phyloP scores from a whole-genome alignment of 2,329 filamentous ascomycete genomes.

The Gyromitra esculenta region DNA sequence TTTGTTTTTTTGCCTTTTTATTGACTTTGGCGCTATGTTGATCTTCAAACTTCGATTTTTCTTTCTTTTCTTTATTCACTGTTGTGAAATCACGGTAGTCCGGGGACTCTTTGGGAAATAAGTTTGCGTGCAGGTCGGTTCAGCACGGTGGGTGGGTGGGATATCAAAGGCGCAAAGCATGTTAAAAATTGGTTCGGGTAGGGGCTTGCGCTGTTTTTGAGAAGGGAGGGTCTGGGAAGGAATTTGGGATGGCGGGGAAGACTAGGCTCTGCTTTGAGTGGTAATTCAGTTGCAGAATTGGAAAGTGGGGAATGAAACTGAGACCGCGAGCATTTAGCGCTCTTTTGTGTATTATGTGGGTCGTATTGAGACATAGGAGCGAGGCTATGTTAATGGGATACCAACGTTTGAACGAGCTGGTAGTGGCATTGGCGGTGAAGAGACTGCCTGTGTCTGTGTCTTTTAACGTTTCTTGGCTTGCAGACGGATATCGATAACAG shows the following conservation, averaged over 20 bases:
- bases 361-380: neutral
- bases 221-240: neutral
- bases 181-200: constrained; percentile 21
- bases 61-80: neutral
- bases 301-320: neutral
- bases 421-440: neutral
- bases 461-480: neutral
- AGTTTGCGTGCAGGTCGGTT: neutral
- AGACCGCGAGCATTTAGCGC: neutral
- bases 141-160: neutral
- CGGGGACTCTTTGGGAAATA: neutral
- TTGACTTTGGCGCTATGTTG: constrained; percentile 16
- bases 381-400: constrained; percentile 6
- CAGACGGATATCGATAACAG: neutral
- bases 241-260: neutral
- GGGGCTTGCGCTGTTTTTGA: neutral
- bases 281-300: neutral
- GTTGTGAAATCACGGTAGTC: neutral
- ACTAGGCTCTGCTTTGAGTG: neutral
- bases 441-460: neutral
- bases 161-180: constrained; percentile 17
- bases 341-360: constrained; percentile 14
- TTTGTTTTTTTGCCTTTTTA: neutral
- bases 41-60: constrained; percentile 1
- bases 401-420: neutral